A percentile compares a stretch with the other conserved stretches of the same genome.
Conservation (phyloP, 1,284 basidiomycete species). For the Puccinia horiana region DNA sequence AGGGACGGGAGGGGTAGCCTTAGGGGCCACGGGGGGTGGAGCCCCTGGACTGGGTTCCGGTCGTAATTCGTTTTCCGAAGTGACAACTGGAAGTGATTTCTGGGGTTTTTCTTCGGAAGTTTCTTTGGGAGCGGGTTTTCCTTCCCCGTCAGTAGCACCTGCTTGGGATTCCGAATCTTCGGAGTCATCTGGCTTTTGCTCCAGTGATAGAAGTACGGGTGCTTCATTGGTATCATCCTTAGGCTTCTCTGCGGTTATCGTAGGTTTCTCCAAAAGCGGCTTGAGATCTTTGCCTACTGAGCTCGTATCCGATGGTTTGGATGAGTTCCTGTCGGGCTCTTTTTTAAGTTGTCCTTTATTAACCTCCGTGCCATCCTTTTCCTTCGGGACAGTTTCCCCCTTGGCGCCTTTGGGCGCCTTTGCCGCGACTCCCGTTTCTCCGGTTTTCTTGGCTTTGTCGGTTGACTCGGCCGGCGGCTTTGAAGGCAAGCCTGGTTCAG, state of each 20-base stretch:
- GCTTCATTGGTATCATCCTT: background rate
- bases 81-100: background rate
- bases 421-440: background rate
- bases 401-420: background rate
- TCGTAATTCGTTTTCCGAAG: background rate
- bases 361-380: background rate
- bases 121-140: background rate
- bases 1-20: background rate
- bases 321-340: background rate
- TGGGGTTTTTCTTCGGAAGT: background rate
- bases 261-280: constrained; percentile 19
- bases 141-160: background rate
- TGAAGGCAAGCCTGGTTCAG: background rate
- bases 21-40: background rate
- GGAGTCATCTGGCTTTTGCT: background rate
- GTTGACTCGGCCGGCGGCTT: background rate
- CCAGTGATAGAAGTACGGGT: background rate
- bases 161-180: background rate
- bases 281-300: background rate
- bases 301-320: background rate
- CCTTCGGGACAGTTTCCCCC: background rate
- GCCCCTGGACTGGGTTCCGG: background rate
- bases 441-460: background rate
- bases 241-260: background rate
- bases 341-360: background rate